Base-by-base conservation (phyloP, 1,139 yeast genomes). In the Taphrina flavorubra region DNA sequence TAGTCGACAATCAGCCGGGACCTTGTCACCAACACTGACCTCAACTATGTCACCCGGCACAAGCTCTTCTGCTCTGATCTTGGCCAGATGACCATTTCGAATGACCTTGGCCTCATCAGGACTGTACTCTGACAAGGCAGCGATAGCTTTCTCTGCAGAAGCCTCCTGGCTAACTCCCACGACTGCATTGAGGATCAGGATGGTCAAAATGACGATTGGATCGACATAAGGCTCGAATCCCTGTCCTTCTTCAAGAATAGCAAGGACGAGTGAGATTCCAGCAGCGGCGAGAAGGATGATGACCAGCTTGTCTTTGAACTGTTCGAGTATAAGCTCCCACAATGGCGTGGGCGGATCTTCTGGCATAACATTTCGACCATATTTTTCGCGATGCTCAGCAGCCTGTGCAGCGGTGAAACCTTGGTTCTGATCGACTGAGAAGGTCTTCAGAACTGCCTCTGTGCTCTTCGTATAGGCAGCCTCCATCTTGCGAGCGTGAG, bases 31-130 rank as follows among this genome's bases (percentile, higher is more conserved):
- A 5, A 81, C 84, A 39, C 78, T 73, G 62, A 82, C 75, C 66
- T 79, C 81, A 31, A 82, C 81, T 58, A 82, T 74, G 72, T 82
- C 85, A 37, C 85, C 85, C 1, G 84, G 84, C 46, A 82, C 84
- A 6, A 82, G 79, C 37, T 81, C 81, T 66, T 79, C 81, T 14
- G 84, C 82, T 10, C 79, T 77, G 56, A 82, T 75, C 37, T 79
- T 77, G 51, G 72, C 55, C 53, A 80, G 77, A 40, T 77, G 78
- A 14, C 59, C 69, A 69, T 79, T 75, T 72, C 85, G 76, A 44
- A 80, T 73, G 31, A 81, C 84, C 69, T 81, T 77, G 8, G 84
- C 84, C 53, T 76, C 78, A 1, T 76, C 73, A 14, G 77, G 72
- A 0, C 81, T 71, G 62, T 80, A 80, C 61, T 78, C 77, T 60